phyloP scores from a whole-genome alignment of 768 basidiomycete genomes.

The Mycena alexandri region DNA sequence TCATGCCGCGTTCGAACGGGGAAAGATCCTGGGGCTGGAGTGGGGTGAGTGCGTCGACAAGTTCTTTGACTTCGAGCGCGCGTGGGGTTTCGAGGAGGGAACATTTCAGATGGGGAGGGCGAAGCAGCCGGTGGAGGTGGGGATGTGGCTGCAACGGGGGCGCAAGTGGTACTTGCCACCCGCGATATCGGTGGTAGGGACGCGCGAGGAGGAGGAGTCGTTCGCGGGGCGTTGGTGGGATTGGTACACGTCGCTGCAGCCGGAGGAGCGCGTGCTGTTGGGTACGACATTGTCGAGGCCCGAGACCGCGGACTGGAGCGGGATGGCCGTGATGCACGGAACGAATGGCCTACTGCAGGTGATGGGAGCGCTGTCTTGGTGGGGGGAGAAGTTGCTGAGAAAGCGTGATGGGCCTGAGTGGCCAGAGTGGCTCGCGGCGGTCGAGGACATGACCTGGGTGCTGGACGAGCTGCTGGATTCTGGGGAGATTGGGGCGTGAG shows the following conservation, averaged over 20 bases:
- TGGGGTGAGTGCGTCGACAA: background rate
- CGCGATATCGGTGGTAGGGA: background rate
- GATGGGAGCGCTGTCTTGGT: conserved; percentile 14
- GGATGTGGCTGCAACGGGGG: background rate
- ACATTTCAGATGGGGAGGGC: background rate
- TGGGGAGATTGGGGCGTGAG: background rate
- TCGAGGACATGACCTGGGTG: background rate
- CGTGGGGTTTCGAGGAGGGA: background rate
- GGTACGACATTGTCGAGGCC: background rate
- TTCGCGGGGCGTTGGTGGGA: background rate
- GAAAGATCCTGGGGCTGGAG: background rate
- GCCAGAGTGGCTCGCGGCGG: background rate
- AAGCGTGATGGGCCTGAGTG: background rate
- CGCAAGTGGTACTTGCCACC: background rate
- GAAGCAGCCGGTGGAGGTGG: background rate
- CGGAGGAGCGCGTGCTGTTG: background rate
- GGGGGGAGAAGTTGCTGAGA: conserved; percentile 1
- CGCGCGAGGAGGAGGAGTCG: background rate
- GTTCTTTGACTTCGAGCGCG: background rate
- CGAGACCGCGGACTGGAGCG: background rate
- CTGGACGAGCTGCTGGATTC: background rate
- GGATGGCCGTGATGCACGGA: background rate
- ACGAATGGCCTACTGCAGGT: conserved; percentile 6
- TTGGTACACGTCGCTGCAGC: conserved; percentile 8
- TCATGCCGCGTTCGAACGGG: background rate